A percentile compares a stretch with the other conserved stretches of the same genome.
Evolutionary conservation across 805 yeast genomes (phyloP).

Genomic region (Zygosaccharomyces gambellarensis): DNA sequence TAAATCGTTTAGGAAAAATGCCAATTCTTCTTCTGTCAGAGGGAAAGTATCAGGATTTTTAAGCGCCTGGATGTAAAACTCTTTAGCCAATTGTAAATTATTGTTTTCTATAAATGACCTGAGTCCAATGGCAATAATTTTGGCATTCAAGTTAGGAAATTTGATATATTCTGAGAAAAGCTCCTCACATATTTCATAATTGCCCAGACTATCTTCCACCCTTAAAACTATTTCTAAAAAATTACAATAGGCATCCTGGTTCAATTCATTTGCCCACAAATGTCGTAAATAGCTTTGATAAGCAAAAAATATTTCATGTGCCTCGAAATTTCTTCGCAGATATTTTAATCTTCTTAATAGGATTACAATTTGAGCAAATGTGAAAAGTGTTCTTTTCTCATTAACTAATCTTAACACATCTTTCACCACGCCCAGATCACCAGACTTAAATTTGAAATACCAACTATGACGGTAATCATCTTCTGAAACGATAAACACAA

Average conservation of each 20-base stretch:
- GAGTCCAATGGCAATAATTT: conserved; percentile 24
- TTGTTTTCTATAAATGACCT: conserved; percentile 26
- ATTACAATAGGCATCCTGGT: conserved; percentile 4
- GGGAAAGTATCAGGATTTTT: conserved; percentile 30
- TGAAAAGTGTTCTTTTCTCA: conserved; percentile 14
- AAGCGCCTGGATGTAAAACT: conserved; percentile 29
- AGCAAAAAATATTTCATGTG: conserved; percentile 19
- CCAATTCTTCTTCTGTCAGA: conserved; percentile 17
- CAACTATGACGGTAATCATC: conserved; percentile 12
- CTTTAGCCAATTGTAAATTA: conserved; percentile 29
- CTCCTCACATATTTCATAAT: conserved; percentile 23
- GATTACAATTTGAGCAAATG: conserved; percentile 15
- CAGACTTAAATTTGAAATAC: conserved; percentile 18
- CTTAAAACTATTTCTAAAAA: conserved; percentile 19
- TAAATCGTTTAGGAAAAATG: conserved; percentile 18
- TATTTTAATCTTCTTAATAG: conserved; percentile 14
- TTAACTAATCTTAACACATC: conserved; percentile 10
- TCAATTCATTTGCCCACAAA: conserved; percentile 3
- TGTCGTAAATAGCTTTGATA: conserved; percentile 10
- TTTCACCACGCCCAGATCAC: conserved; percentile 10
- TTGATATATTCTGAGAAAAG: conserved; percentile 30
- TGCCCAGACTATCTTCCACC: conserved; percentile 18
- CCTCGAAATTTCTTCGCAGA: conserved; percentile 16
- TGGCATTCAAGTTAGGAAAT: conserved; percentile 18
- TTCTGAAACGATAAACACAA: conserved; percentile 3